These are phyloP conservation scores for Chloromonas sp. DNA, from an alignment of 163 green algal species.

Conservation along the genomic window DNA sequence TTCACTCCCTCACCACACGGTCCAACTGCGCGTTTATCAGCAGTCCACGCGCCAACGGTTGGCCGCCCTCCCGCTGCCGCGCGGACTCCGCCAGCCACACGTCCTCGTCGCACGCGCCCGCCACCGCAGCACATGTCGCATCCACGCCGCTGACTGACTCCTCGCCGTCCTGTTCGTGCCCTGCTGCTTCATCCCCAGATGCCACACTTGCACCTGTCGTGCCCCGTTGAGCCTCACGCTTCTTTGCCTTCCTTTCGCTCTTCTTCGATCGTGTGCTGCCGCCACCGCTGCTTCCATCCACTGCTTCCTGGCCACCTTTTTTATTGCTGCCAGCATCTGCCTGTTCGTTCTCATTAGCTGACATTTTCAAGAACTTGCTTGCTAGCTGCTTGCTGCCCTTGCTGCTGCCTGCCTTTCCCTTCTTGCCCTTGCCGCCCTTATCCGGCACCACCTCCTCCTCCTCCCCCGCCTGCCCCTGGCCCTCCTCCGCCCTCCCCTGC, in stretches of 20 bases:
- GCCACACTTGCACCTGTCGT: too few species aligned
- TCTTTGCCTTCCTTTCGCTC: too few species aligned
- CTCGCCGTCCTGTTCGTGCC: neutral
- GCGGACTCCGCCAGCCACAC: neutral
- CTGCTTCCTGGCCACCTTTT: neutral
- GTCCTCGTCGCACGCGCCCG: neutral
- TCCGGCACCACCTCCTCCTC: too few species aligned
- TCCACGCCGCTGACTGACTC: neutral
- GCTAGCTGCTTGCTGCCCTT: neutral
- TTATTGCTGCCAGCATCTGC: neutral
- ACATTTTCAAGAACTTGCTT: neutral
- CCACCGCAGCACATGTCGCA: neutral
- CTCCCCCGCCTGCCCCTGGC: too few species aligned
- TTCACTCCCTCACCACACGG: neutral
- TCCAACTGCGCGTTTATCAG: neutral
- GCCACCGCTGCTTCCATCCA: neutral
- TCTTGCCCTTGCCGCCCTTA: neutral
- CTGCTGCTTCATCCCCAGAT: too few species aligned
- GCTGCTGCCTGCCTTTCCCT: neutral
- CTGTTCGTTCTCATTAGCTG: neutral
- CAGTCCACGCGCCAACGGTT: neutral
- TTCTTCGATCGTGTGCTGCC: too few species aligned
- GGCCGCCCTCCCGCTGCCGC: too few species aligned
- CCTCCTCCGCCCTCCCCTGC: too few species aligned
- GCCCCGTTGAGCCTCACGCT: too few species aligned